These are phyloP conservation scores for Udeniomyces megalosporus DNA, from an alignment of 768 basidiomycete species.

Conservation along the genomic window DNA sequence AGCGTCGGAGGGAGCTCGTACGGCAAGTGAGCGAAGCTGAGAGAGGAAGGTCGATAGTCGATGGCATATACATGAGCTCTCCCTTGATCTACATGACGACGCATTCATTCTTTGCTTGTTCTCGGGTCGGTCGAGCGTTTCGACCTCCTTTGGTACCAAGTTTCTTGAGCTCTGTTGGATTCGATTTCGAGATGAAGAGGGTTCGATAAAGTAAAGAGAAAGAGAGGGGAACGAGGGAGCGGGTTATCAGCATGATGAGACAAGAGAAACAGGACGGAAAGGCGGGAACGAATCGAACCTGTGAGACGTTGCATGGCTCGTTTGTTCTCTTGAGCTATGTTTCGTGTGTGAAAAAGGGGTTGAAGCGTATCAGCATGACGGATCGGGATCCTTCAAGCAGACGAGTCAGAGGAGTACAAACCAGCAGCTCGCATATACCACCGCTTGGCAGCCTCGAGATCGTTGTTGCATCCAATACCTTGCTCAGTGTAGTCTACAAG, in stretches of 20 bases:
- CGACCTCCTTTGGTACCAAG: slow-evolving; percentile 56
- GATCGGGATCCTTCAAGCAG: slow-evolving; percentile 35
- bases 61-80: background rate
- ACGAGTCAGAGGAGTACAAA: too few species aligned
- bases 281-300: too few species aligned
- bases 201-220: background rate
- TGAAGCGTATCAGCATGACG: background rate
- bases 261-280: background rate
- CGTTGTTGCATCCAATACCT: slow-evolving; percentile 92
- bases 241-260: background rate
- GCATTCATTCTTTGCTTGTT: slow-evolving; percentile 88
- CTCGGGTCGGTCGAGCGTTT: slow-evolving; percentile 64
- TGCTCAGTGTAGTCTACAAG: slow-evolving; percentile 79
- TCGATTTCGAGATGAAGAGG: background rate
- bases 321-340: slow-evolving; percentile 8
- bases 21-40: too few species aligned
- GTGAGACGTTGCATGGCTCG: slow-evolving; percentile 87
- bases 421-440: slow-evolving; percentile 99
- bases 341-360: background rate
- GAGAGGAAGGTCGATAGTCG: too few species aligned
- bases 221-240: background rate
- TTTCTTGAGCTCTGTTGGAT: slow-evolving; percentile 50
- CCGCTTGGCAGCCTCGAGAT: slow-evolving; percentile 83
- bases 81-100: slow-evolving; percentile 40
- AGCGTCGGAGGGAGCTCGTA: too few species aligned